phyloP scores from a whole-genome alignment of 441 rosid species.

The Bocquillonia castaneifolia region DNA sequence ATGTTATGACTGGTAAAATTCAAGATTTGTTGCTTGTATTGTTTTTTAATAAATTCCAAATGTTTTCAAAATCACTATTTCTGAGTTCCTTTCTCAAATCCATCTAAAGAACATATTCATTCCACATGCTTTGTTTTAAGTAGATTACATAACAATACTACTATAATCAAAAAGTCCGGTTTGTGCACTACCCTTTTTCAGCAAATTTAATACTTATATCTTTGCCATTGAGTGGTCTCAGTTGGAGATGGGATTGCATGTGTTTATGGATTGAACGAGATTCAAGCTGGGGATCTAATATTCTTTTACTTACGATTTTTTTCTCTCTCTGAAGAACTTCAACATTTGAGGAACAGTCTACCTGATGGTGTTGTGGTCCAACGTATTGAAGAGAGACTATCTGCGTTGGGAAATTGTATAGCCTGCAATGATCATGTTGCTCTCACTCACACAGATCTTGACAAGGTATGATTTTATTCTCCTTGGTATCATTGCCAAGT shows the following conservation, averaged over 20 bases:
- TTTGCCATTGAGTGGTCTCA: too few relatives aligned
- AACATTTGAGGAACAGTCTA: slow-evolving; percentile 85
- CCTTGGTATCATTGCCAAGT: neutral
- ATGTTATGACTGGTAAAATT: too few relatives aligned
- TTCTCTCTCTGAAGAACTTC: slow-evolving; percentile 54
- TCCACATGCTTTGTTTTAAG: neutral
- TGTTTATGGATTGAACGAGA: too few relatives aligned
- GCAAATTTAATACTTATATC: neutral
- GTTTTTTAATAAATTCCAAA: neutral
- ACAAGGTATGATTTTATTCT: slow-evolving; percentile 41
- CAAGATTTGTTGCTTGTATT: neutral
- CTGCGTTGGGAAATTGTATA: slow-evolving; percentile 90
- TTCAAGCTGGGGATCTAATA: too few relatives aligned
- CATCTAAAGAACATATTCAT: too few relatives aligned
- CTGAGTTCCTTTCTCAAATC: neutral
- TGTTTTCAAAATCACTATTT: neutral
- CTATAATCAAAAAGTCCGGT: neutral
- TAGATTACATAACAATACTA: too few relatives aligned
- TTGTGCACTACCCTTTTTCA: neutral
- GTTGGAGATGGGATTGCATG: too few relatives aligned
- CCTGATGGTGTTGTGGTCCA: slow-evolving; percentile 88
- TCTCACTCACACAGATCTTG: slow-evolving; percentile 83
- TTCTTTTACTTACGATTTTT: neutral
- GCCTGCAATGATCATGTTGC: slow-evolving; percentile 97
- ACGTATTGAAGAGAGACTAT: slow-evolving; percentile 76